Conservation (phyloP, 805 yeast genomes). For the Suhomyces tanzawaensis region DNA sequence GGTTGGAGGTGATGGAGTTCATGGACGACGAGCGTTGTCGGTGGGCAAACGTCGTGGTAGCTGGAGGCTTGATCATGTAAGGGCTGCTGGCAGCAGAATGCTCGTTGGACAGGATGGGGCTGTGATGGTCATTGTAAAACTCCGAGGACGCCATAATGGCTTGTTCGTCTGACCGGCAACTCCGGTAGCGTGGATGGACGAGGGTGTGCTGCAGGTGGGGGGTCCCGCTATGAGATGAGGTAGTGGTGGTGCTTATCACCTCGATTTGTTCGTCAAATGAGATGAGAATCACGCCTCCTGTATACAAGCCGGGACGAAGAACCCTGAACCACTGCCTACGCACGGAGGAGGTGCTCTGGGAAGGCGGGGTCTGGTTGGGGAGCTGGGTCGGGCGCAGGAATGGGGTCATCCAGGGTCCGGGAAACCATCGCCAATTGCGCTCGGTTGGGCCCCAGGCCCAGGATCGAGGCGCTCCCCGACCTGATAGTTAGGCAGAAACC, state of each 20-base stretch:
- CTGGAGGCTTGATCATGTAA: conserved; percentile 14
- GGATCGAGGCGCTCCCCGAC: no score
- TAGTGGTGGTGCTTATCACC: neutral
- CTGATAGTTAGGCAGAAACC: no score
- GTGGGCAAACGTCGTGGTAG: conserved; percentile 11
- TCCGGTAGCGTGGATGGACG: neutral
- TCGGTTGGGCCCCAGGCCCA: no score
- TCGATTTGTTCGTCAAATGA: neutral
- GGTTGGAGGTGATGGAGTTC: conserved; percentile 15
- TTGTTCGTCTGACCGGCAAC: neutral
- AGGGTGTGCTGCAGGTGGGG: no score
- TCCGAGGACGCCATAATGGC: conserved; percentile 8
- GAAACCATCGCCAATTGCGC: no score
- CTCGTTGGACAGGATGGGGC: conserved; percentile 11
- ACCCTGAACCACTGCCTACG: no score
- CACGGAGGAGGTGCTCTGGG: no score
- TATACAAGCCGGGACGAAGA: neutral
- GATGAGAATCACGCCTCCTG: neutral
- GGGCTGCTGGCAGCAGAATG: conserved; percentile 11
- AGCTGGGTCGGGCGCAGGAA: no score
- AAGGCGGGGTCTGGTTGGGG: no score
- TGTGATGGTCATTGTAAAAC: conserved; percentile 12
- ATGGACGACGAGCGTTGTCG: conserved; percentile 34
- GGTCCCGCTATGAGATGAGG: no score
- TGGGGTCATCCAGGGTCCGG: no score